phyloP scores from a whole-genome alignment of 805 yeast genomes.

The Torulaspora indica region DNA sequence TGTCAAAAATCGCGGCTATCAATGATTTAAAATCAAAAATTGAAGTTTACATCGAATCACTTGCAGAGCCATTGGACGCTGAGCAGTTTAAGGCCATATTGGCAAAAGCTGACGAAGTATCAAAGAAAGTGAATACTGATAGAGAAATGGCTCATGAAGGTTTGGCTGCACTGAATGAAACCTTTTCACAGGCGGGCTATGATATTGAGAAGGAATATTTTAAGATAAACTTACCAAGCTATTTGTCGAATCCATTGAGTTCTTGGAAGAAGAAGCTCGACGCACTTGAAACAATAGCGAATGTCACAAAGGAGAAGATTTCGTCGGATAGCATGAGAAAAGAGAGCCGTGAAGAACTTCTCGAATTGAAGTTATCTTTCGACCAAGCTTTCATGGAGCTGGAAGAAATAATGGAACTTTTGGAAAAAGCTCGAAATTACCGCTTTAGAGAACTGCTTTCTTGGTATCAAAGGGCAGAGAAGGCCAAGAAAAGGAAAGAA shows the following conservation, averaged over 20 bases:
- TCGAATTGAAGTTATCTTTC: slow-evolving; percentile 31
- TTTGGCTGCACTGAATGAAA: slow-evolving; percentile 40
- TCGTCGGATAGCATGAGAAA: slow-evolving; percentile 22
- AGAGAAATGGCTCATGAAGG: slow-evolving; percentile 45
- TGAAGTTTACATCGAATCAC: slow-evolving; percentile 40
- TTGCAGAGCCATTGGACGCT: slow-evolving; percentile 44
- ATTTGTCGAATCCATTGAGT: slow-evolving; percentile 12
- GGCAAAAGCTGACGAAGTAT: slow-evolving; percentile 40
- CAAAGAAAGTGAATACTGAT: slow-evolving; percentile 42
- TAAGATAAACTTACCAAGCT: slow-evolving; percentile 38
- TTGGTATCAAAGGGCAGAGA: slow-evolving; percentile 22
- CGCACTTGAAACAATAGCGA: slow-evolving; percentile 15
- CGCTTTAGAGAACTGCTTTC: slow-evolving; percentile 34
- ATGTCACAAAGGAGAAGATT: slow-evolving; percentile 23
- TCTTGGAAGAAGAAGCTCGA: slow-evolving; percentile 15
- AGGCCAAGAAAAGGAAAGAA: slow-evolving; percentile 29
- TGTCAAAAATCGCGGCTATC: slow-evolving; percentile 31
- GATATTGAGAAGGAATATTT: slow-evolving; percentile 51
- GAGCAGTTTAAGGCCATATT: slow-evolving; percentile 44
- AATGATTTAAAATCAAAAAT: slow-evolving; percentile 32
- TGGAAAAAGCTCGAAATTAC: slow-evolving; percentile 27
- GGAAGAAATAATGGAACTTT: slow-evolving; percentile 14
- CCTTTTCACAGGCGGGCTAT: slow-evolving; percentile 43
- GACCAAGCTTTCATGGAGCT: slow-evolving; percentile 20
- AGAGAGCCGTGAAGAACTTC: slow-evolving; percentile 31